These are phyloP conservation scores for Russula olivacea DNA, from an alignment of 768 basidiomycete genomes.

Conservation along the genomic window DNA sequence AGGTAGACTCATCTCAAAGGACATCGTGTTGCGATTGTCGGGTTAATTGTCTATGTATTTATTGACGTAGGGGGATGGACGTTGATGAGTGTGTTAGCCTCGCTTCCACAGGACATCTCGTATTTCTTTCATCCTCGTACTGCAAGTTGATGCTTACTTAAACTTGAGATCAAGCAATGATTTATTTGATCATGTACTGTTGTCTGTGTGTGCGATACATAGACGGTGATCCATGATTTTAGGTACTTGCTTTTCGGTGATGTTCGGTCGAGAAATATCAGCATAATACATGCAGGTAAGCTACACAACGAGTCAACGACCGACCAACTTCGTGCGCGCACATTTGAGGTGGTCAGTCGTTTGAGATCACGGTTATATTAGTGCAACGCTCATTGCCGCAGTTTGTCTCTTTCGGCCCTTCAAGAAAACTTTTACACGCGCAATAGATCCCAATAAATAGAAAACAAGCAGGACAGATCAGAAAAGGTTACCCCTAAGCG, in stretches of 20 bases:
- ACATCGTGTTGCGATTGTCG: background rate
- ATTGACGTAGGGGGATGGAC: background rate
- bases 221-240: background rate
- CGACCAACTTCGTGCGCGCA: background rate
- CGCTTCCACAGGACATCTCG: background rate
- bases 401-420: background rate
- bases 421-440: slow-evolving; percentile 3
- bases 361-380: background rate
- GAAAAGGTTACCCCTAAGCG: slow-evolving; percentile 7
- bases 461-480: background rate
- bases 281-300: slow-evolving; percentile 14
- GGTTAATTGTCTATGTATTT: background rate
- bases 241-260: no score
- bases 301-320: background rate
- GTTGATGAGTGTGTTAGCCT: background rate
- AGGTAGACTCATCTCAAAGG: background rate
- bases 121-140: background rate
- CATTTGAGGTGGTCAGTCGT: background rate
- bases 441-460: slow-evolving; percentile 2
- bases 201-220: background rate
- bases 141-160: slow-evolving; percentile 8
- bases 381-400: background rate
- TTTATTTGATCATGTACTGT: background rate
- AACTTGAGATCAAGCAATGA: background rate
- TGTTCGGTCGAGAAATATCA: background rate